A percentile compares a stretch with the other conserved stretches of the same genome.
phyloP scores from a whole-genome alignment of 2,329 filamentous ascomycete species.

The Septoria linicola region DNA sequence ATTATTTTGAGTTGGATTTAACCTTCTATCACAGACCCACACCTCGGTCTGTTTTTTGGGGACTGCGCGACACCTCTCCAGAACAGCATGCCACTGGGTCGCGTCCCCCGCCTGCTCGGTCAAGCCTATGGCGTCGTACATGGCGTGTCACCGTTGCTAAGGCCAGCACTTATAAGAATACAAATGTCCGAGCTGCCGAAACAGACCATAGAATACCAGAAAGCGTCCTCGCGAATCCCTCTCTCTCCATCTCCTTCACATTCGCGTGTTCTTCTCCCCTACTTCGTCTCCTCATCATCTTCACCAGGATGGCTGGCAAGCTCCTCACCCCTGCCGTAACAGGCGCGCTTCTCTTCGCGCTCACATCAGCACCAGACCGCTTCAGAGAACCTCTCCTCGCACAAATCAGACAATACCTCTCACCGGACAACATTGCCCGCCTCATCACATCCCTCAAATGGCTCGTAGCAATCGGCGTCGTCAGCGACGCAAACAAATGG shows the following conservation, averaged over 20 bases:
- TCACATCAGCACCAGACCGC: conserved; percentile 34
- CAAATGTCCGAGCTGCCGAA: not conserved
- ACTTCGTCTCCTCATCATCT: not conserved
- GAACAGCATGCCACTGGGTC: not conserved
- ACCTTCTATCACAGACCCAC: not conserved
- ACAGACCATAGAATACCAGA: too few species aligned
- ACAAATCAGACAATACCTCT: conserved; percentile 32
- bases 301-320: conserved; percentile 6
- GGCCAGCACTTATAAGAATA: conserved; percentile 2
- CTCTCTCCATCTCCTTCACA: conserved; percentile 2
- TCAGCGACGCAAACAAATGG: conserved; percentile 29
- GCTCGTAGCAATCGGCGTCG: conserved; percentile 37
- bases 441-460: conserved; percentile 33
- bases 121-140: conserved; percentile 10
- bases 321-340: conserved; percentile 33
- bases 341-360: conserved; percentile 32
- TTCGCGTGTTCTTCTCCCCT: not conserved
- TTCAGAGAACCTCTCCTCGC: conserved; percentile 34
- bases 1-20: not conserved
- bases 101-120: not conserved
- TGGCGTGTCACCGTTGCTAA: not conserved
- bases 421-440: conserved; percentile 30
- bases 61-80: not conserved
- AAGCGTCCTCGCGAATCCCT: conserved; percentile 1
- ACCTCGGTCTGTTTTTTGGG: conserved; percentile 1